phyloP scores from a whole-genome alignment of 306 rosid genomes.

The Quercus suber region DNA sequence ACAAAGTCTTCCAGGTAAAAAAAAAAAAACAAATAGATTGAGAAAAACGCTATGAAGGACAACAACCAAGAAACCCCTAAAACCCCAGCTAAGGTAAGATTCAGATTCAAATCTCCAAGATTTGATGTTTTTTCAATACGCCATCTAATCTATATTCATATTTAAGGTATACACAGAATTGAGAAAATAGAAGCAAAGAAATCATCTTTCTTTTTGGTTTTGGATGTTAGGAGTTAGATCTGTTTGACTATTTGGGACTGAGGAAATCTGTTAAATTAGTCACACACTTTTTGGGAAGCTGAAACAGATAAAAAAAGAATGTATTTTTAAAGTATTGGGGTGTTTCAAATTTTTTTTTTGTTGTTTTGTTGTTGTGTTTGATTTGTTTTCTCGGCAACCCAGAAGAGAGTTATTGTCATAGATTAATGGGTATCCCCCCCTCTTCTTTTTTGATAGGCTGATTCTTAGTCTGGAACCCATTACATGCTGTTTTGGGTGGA shows the following conservation, averaged over 20 bases:
- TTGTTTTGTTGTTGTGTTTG: not conserved
- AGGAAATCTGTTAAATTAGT: not conserved
- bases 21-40: not conserved
- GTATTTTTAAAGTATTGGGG: not conserved
- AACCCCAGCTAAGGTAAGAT: constrained; percentile 26
- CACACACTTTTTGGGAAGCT: not conserved
- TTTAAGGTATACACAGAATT: not conserved
- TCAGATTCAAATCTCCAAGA: too few relatives aligned
- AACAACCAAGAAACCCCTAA: constrained; percentile 8
- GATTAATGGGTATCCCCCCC: not conserved
- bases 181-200: not conserved
- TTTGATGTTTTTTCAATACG: not conserved
- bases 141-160: not conserved
- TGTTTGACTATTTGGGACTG: not conserved
- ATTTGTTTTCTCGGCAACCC: not conserved
- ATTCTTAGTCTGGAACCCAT: too few relatives aligned
- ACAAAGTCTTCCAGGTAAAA: not conserved
- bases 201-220: not conserved
- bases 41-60: constrained; percentile 10
- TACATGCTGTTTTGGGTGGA: too few relatives aligned
- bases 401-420: not conserved
- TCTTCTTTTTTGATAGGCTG: too few relatives aligned
- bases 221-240: not conserved
- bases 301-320: not conserved
- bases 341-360: not conserved